A percentile compares a stretch with the other conserved stretches of the same genome.
Evolutionary conservation across 352 stramenopile genomes (phyloP).

Genomic region (Phytophthora multivora): DNA sequence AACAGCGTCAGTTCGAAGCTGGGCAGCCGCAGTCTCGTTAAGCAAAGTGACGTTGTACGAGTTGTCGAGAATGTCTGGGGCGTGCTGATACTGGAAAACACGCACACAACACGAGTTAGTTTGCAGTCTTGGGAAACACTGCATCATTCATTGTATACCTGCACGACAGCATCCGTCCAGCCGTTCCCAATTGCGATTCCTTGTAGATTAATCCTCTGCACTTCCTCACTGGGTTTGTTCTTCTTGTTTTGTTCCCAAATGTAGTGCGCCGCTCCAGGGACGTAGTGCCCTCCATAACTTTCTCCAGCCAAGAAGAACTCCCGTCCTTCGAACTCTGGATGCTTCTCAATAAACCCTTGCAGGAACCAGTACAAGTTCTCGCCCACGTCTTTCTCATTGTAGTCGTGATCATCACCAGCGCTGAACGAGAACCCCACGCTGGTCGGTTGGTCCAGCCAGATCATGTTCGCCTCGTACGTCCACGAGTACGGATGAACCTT

Average conservation of each 20-base stretch:
- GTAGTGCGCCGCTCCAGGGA: constrained; percentile 40
- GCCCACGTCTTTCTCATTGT: constrained; percentile 43
- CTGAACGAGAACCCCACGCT: constrained; percentile 50
- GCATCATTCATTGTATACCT: constrained; percentile 18
- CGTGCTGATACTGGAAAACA: constrained; percentile 22
- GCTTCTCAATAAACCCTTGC: constrained; percentile 49
- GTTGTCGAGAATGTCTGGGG: constrained; percentile 51
- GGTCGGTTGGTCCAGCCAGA: constrained; percentile 58
- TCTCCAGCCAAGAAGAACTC: constrained; percentile 62
- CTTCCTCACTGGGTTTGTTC: not conserved
- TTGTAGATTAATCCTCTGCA: not conserved
- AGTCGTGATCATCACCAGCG: constrained; percentile 35
- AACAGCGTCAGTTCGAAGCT: constrained; percentile 33
- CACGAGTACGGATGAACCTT: constrained; percentile 50
- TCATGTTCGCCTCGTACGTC: constrained; percentile 48
- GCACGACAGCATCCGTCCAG: constrained; percentile 42
- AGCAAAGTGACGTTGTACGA: constrained; percentile 62
- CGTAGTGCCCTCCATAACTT: constrained; percentile 3
- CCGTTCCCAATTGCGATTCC: constrained; percentile 6
- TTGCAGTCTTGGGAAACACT: not conserved
- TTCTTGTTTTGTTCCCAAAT: constrained; percentile 41
- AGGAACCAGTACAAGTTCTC: constrained; percentile 65
- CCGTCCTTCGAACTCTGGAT: constrained; percentile 48
- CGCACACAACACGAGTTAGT: not conserved
- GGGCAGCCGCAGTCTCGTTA: constrained; percentile 22